These are phyloP conservation scores for Rhynchospora breviuscula DNA, from an alignment of 176 grass and related monocot species.

Conservation along the genomic window DNA sequence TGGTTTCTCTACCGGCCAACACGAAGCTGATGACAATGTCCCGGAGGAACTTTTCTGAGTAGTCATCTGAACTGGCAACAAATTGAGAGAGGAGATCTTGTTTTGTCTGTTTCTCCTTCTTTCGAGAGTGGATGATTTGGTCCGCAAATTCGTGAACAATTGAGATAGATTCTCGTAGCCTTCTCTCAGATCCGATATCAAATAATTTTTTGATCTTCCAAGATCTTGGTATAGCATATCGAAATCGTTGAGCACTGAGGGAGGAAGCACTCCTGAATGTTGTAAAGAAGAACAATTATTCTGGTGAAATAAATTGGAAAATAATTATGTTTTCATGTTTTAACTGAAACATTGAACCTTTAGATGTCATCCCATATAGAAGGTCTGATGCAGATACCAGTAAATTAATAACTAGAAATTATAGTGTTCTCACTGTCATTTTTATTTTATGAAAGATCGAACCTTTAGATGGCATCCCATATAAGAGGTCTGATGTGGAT, in stretches of 20 bases:
- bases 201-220: constrained; percentile 57
- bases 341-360: neutral
- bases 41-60: constrained; percentile 48
- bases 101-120: constrained; percentile 38
- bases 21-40: constrained; percentile 74
- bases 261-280: constrained; percentile 40
- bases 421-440: neutral
- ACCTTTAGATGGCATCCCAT: no score
- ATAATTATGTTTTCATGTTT: neutral
- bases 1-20: constrained; percentile 61
- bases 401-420: neutral
- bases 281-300: neutral
- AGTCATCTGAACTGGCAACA: constrained; percentile 31
- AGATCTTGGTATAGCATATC: constrained; percentile 39
- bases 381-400: neutral
- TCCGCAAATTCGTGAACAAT: constrained; percentile 52
- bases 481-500: no score
- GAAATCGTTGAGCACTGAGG: constrained; percentile 48
- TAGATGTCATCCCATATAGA: neutral
- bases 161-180: constrained; percentile 39
- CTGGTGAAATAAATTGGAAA: neutral
- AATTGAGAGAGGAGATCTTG: constrained; percentile 57
- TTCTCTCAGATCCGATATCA: constrained; percentile 44
- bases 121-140: constrained; percentile 37
- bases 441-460: no score